Evolutionary conservation across 2,329 filamentous ascomycete genomes (phyloP), one percentile per base, ranked within the genome.

Genomic region (Aspergillus neotritici): DNA sequence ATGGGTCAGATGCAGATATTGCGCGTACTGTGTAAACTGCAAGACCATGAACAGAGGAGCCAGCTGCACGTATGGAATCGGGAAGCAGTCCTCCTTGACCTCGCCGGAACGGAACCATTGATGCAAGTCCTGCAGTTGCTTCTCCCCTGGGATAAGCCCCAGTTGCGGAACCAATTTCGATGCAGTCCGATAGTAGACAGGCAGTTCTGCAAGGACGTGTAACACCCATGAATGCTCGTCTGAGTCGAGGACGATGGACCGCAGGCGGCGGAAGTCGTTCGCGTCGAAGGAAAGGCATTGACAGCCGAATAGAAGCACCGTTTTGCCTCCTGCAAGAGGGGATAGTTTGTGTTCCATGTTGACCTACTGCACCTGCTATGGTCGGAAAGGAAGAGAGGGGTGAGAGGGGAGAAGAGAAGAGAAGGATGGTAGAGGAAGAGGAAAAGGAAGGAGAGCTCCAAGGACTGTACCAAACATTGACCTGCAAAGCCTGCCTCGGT

Each of bases 1-100:
- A 4, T 43, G 29, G 2, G 41, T 41, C 7, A 49, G 17, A 6
- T 29, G 16, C 21, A 39, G 15, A 25, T 51, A 52, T 38, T 50
- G 44, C 13, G 14, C 16, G 17, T 48, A 52, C 32, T 54, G 46
- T 15, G 38, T 37, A 11, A 54, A 46, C 37, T 54, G 52, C 14
- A 43, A 43, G 10, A 54, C 43, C 44, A 54, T 49, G 8, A 54
- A 32, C 32, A 54, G n/a, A 4, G 52, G 50, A 6, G 52, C 52
- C 13, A 52, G 46, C 25, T 51, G 48, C 5, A 50, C 34, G 35
- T 54, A 54, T 6, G 48, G 36, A 32, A 52, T 14, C 1, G 52
- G 52, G 29, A 54, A 54, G 4, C n/a, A 34, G 2, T 46, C 44
- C 1, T 37, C 38, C 1, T 41, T 15, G 1, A 49, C 15, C 5